Base-by-base conservation (phyloP, 805 yeast species). In the Hanseniaspora lachancei region DNA sequence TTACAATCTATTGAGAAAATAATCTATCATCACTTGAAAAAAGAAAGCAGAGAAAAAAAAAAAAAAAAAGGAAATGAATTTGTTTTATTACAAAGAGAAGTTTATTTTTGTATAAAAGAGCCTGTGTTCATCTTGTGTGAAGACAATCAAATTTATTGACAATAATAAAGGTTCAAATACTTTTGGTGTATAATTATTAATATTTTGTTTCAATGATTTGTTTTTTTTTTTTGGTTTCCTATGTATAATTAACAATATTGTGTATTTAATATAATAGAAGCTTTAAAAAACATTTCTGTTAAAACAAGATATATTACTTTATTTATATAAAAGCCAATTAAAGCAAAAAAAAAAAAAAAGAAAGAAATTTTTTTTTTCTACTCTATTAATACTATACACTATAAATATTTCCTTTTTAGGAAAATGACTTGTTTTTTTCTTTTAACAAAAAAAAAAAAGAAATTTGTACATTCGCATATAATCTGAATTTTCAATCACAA, bases 1-100 rank as follows among this genome's bases (percentile, higher is more conserved):
- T 52, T 36, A 52, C 55, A 52, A 73, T 74, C 77, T 66, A 72
- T 77, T 75, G 71, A 71, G 62, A 55, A 59, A 59, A 60, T 46
- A 56, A 57, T 49, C 61, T 61, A 65, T 68, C 71, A 68, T 67
- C 68, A 66, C 61, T 39, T 58, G 49, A 59, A 56, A 59, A 52
- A 44, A n/a, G 27, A 38, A n/a, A 18, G 20, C 20, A 9, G 10
- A 7, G 6, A 6, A 4, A 39, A 39, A 18, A 40, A 40, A 40
- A 41, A 9, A 5, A 3, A 13, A 15, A 23, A n/a, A 23, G 23
- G 21, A 41, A 41, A 15, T 15, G 13, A 41, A 5, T 15, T 2
- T 39, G 18, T 18, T 39, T 39, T 39, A 18, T 39, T 20, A 32
- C 12, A 32, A 32, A 32, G 12, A 32, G 15, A 8, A 32, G 16